Evolutionary conservation across 768 basidiomycete genomes (phyloP).

Genomic region (Melanogaster broomeanus): DNA sequence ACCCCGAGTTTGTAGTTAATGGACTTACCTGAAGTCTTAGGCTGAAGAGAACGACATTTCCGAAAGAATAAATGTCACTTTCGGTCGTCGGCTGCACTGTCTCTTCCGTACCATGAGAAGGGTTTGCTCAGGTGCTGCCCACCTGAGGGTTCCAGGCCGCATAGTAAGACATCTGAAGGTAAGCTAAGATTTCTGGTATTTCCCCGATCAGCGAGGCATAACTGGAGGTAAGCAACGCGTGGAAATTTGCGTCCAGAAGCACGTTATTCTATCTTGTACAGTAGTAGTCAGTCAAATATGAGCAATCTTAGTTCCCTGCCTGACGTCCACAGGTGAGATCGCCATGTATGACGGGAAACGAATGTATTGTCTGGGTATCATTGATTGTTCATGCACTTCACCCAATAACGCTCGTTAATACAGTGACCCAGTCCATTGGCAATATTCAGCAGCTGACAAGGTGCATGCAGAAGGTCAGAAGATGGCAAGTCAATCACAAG

Average conservation of each 20-base stretch:
- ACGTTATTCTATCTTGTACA: conserved; percentile 16
- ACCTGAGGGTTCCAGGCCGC: conserved; percentile 39
- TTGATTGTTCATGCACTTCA: neutral
- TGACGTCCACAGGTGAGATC: conserved; percentile 18
- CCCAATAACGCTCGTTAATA: neutral
- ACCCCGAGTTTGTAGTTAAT: neutral
- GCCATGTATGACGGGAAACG: conserved; percentile 14
- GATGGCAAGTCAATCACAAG: conserved; percentile 15
- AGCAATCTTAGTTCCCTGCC: no score
- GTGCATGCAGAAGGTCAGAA: conserved; percentile 24
- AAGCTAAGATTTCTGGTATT: conserved; percentile 1
- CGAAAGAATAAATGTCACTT: conserved; percentile 23
- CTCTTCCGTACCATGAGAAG: conserved; percentile 26
- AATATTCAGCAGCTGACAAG: conserved; percentile 11
- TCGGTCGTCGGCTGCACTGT: neutral
- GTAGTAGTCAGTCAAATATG: neutral
- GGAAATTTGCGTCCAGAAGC: conserved; percentile 19
- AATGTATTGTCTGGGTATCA: conserved; percentile 11
- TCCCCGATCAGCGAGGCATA: conserved; percentile 26
- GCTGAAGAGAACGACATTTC: conserved; percentile 35
- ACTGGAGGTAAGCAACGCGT: conserved; percentile 46
- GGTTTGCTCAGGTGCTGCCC: conserved; percentile 41
- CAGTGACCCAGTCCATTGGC: conserved; percentile 15
- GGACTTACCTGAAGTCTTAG: conserved; percentile 23
- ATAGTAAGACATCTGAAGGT: conserved; percentile 23